A percentile compares a stretch with the other conserved stretches of the same genome.
These are phyloP conservation scores for Fennellomyces sp. DNA, from an alignment of 371 early-diverging fungal genomes.

Conservation along the genomic window DNA sequence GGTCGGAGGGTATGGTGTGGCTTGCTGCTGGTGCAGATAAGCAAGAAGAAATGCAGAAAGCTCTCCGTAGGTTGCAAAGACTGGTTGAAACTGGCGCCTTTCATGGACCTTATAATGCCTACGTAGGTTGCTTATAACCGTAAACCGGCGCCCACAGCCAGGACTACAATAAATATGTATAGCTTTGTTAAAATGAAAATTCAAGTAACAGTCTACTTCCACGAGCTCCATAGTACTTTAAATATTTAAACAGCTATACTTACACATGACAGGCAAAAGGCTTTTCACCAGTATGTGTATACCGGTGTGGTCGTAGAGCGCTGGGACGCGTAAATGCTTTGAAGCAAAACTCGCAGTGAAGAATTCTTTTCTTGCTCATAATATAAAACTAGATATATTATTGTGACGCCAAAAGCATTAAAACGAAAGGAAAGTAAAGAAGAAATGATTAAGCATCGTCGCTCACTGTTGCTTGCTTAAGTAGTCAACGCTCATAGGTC, in stretches of 20 bases:
- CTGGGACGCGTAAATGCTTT: slow-evolving; percentile 18
- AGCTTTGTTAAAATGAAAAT: background rate
- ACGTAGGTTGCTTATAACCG: slow-evolving; percentile 18
- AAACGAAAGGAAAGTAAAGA: slow-evolving; percentile 4
- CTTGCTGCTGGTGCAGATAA: background rate
- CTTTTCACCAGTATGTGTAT: slow-evolving; percentile 24
- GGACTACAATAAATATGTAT: background rate
- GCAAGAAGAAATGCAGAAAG: background rate
- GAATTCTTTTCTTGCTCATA: slow-evolving; percentile 5
- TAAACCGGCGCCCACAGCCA: slow-evolving; percentile 8
- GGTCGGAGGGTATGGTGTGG: background rate
- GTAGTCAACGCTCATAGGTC: background rate
- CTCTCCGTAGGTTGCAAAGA: background rate
- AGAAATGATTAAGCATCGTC: background rate
- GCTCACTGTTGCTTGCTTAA: background rate
- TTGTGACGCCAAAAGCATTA: too few relatives aligned
- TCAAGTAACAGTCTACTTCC: background rate
- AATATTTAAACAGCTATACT: background rate
- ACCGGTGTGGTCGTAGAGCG: slow-evolving; percentile 14
- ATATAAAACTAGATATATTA: too few relatives aligned
- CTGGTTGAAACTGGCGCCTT: slow-evolving; percentile 3
- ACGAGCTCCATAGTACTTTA: background rate
- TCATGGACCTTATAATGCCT: slow-evolving; percentile 10
- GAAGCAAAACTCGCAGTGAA: slow-evolving; percentile 12
- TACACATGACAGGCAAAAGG: slow-evolving; percentile 18